Evolutionary conservation across 148 eudicot genomes (phyloP), one percentile per base, ranked within the genome.

Genomic region (Rhododendron ovatum): DNA sequence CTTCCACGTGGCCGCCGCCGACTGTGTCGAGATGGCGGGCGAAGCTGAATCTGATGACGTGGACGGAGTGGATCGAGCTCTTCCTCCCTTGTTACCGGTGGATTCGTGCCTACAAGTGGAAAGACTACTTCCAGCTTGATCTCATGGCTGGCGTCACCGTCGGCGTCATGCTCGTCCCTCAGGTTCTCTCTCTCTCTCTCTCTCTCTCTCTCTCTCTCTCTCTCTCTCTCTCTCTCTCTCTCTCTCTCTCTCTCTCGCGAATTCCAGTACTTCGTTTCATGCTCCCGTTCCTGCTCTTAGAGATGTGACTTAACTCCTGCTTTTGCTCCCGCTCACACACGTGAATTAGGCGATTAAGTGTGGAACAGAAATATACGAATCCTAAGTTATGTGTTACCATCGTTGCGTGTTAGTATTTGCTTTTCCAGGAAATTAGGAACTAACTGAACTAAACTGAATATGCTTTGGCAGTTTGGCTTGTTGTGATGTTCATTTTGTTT

Each of bases 141-240:
- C 89, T 95, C 79, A 90, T 94, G 90, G 93, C 98, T 28, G 99
- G 99, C 45, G 55, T 94, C 71, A 93, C 99, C 78, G 99, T 97
- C 85, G 99, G 98, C 50, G 89, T 97, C 88, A 97, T 97, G 99
- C 95, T 97, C 51, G 98, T 97, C 5, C 99, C 99, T 88, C 99
- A 97, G 99, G 99, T 95, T 26, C n/a, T 24, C 41, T 73, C 18
- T 59, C 26, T 75, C 41, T 74, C 55, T 86, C 50, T 15, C 53
- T 53, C 80, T 33, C 74, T 26, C 33, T 26, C 33, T 65, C 71
- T n/a, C 11, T 5, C 30, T 33, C 35, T 33, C 35, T 33, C 35
- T 33, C 26, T 26, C 67, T 61, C 2, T 1, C 26, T 11, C 22
- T 57, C 28, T n/a, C 11, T 5, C 30, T 33, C 35, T 33, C 35